Evolutionary conservation across 2,329 filamentous ascomycete genomes (phyloP), one percentile per base, ranked within the genome.

Genomic region (Domatiomyces globalis): DNA sequence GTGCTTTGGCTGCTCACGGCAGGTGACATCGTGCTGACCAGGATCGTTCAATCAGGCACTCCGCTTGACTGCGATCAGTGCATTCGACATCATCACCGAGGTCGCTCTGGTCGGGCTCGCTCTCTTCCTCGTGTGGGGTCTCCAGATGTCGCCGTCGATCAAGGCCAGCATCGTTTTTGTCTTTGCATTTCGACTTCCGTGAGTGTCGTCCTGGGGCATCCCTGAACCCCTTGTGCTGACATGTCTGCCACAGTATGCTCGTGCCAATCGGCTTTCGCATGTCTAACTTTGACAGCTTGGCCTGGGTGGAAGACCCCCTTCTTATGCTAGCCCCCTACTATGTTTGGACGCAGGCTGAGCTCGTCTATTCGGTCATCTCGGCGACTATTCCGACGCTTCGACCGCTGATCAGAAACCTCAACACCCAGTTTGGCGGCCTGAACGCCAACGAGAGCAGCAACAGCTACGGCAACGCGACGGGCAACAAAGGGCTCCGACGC

Each of bases 361-460:
- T 72, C 9, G 62, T 63, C 50, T 68, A 69, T 48, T 65, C 65
- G 42, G 63, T 73, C 7, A 61, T 72, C 2, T 63, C 68, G 18
- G 65, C 67, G n/a, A 71, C 67, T 0, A 65, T 68, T 6, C 69
- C 71, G 0, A 71, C 68, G 49, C 62, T 73, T n/a, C 67, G 69
- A 42, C 68, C 70, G 2, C 72, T 73, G 49, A 63, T 72, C 56
- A 20, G 25, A 2, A 69, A 43, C 36, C 47, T 49, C 5, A 47
- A 27, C 19, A 47, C 45, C 15, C 18, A 33, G n/a, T 50, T 50
- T 27, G 48, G 48, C 12, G 48, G 48, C 15, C 36, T 50, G 15
- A 43, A 33, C 27, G 12, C 44, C 15, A 19, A 5, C 6, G 44
- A 43, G 25, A 51, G 46, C 25, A 9, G 27, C 22, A n/a, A 49